Conservation (phyloP, 2,329 filamentous ascomycete genomes). For the Xenoacremonium recifei region DNA sequence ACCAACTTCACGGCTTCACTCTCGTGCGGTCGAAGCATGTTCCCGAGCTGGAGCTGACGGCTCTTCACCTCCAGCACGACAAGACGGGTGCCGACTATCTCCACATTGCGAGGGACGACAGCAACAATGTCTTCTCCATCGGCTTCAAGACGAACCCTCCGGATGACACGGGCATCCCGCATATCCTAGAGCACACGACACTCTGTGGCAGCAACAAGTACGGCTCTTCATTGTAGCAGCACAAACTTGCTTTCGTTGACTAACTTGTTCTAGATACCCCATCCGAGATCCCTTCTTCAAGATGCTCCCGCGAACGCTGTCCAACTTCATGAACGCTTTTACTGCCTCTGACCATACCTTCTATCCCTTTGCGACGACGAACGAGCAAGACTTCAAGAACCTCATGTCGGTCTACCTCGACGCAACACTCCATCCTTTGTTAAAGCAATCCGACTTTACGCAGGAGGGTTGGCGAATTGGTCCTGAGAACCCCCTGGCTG, state of each 20-base stretch:
- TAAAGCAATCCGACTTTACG: constrained; percentile 88
- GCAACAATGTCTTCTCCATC: constrained; percentile 99
- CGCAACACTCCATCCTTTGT: constrained; percentile 83
- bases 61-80: constrained; percentile 86
- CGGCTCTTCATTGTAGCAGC: constrained; percentile 22
- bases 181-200: constrained; percentile 97
- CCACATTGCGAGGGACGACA: constrained; percentile 90
- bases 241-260: constrained; percentile 10
- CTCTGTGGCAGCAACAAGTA: constrained; percentile 93
- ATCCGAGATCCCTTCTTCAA: constrained; percentile 99
- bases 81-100: constrained; percentile 95
- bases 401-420: constrained; percentile 96
- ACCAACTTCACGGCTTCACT: constrained; percentile 91
- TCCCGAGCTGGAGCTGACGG: constrained; percentile 89
- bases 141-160: constrained; percentile 99
- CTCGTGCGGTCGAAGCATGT: constrained; percentile 87
- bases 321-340: constrained; percentile 99
- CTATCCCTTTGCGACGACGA: constrained; percentile 97
- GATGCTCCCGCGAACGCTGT: constrained; percentile 97
- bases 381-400: constrained; percentile 91
- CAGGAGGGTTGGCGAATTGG: constrained; percentile 98
- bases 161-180: constrained; percentile 91
- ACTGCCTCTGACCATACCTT: constrained; percentile 95
- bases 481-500: constrained; percentile 77
- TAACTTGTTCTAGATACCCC: constrained; percentile 67